A percentile compares a stretch with the other conserved stretches of the same genome.
Evolutionary conservation across 495 filamentous ascomycete species (phyloP).

Genomic region (Trichoderma erinaceum): DNA sequence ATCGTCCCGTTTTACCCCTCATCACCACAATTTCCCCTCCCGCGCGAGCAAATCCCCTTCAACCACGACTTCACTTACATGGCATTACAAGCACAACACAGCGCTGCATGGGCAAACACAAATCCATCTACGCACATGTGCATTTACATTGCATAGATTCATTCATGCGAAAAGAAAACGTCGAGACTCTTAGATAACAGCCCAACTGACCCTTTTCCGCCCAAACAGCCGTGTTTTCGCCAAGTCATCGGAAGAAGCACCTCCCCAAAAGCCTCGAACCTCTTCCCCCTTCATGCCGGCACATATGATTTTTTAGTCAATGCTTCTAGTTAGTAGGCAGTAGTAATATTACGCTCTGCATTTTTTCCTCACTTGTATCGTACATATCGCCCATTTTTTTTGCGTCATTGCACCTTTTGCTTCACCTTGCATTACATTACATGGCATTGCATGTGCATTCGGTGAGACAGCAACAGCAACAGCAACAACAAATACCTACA

Average conservation of each 20-base stretch:
- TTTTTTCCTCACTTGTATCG: neutral
- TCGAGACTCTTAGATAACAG: neutral
- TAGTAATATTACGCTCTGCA: too few species aligned
- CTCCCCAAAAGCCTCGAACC: too few species aligned
- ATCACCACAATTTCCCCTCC: neutral
- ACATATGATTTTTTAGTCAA: too few species aligned
- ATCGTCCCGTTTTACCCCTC: constrained; percentile 1
- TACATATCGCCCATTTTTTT: neutral
- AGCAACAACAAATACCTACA: neutral
- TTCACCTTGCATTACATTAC: neutral
- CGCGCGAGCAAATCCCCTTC: constrained; percentile 6
- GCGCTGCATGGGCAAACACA: too few species aligned
- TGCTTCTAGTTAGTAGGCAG: too few species aligned
- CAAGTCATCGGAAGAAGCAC: neutral
- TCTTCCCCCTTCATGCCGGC: too few species aligned
- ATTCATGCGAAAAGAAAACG: neutral
- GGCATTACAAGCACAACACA: too few species aligned
- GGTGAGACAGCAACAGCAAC: neutral
- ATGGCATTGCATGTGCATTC: neutral
- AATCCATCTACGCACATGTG: neutral
- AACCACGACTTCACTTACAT: constrained; percentile 7
- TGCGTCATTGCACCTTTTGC: neutral
- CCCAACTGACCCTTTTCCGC: neutral
- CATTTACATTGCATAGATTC: neutral
- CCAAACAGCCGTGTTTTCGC: neutral